phyloP scores from a whole-genome alignment of 441 rosid species.

The Populus hybrid region DNA sequence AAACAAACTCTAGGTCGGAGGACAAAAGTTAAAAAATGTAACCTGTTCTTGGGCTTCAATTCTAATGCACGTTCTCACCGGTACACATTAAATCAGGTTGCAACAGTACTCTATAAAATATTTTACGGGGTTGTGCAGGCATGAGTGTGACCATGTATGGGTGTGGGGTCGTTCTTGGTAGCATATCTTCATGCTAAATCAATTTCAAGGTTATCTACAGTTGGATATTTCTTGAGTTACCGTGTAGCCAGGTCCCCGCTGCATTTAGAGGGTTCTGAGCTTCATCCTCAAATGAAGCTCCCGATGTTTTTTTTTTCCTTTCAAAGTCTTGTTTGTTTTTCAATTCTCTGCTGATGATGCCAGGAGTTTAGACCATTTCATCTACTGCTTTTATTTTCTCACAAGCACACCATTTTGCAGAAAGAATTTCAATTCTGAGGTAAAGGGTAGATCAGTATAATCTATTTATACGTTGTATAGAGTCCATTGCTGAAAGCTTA shows the following conservation, averaged over 20 bases:
- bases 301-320: too few relatives aligned
- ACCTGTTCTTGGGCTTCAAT: not conserved
- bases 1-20: not conserved
- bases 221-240: not conserved
- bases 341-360: not conserved
- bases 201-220: not conserved
- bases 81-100: not conserved
- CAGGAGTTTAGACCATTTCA: not conserved
- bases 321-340: not conserved
- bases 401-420: not conserved
- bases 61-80: not conserved
- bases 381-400: not conserved
- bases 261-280: slow-evolving; percentile 5
- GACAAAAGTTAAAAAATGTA: not conserved
- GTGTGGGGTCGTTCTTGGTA: slow-evolving; percentile 11
- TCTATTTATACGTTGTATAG: not conserved
- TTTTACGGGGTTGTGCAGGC: not conserved
- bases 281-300: slow-evolving; percentile 6
- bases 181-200: slow-evolving; percentile 14
- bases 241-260: not conserved
- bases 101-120: not conserved
- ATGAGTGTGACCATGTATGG: slow-evolving; percentile 2
- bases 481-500: not conserved
- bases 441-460: too few relatives aligned
- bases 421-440: not conserved